Conservation (phyloP, 305 asterid genomes). For the Fraxinus albicans region DNA sequence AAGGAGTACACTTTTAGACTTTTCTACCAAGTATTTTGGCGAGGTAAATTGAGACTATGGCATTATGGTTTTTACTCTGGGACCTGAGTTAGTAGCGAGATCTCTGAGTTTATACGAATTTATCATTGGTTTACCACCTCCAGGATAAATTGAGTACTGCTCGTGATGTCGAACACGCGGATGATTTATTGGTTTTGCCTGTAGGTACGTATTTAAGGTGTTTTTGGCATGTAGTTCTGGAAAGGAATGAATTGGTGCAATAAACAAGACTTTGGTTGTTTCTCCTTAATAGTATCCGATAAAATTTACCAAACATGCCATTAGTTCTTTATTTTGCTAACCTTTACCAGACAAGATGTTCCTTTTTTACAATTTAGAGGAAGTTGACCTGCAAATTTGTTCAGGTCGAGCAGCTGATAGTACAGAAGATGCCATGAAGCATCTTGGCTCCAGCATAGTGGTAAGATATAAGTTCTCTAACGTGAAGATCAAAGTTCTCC, state of each 20-base stretch:
- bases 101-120: not conserved
- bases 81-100: not conserved
- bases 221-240: not conserved
- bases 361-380: not conserved
- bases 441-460: conserved; percentile 70
- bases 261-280: not conserved
- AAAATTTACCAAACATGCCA: not conserved
- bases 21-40: conserved; percentile 47
- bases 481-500: not conserved
- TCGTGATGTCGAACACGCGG: conserved; percentile 47
- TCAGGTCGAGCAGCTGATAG: conserved; percentile 51
- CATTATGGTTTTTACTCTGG: not conserved
- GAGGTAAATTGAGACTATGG: conserved; percentile 37
- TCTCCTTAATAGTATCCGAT: not conserved
- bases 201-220: conserved; percentile 34
- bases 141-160: conserved; percentile 55
- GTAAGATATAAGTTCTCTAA: conserved; percentile 30
- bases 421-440: conserved; percentile 77
- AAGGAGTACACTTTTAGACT: conserved; percentile 52
- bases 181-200: conserved; percentile 45
- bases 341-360: not conserved
- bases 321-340: not conserved
- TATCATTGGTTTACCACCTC: conserved; percentile 1
- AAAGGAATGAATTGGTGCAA: not conserved
- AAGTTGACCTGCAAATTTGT: not conserved